Evolutionary conservation across 805 yeast genomes (phyloP).

Genomic region (Candida peoriensis): DNA sequence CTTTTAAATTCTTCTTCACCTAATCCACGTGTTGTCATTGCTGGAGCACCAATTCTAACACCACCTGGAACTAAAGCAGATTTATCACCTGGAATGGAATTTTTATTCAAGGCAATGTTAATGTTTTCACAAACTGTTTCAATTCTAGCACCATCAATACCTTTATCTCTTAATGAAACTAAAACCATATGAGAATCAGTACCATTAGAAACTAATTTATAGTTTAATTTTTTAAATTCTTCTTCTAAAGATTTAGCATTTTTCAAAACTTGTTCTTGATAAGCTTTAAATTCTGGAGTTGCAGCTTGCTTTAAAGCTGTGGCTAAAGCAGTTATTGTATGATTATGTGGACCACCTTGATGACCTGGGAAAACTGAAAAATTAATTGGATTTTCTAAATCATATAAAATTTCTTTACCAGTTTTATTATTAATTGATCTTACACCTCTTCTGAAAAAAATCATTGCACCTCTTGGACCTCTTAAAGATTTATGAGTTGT

Average conservation of each 20-base stretch:
- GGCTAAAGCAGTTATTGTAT: constrained; percentile 93
- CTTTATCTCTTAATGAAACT: constrained; percentile 69
- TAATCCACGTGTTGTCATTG: constrained; percentile 97
- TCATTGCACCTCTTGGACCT: constrained; percentile 99
- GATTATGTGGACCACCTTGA: constrained; percentile 99
- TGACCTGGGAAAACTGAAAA: constrained; percentile 99
- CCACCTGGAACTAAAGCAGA: constrained; percentile 97
- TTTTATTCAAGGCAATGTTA: constrained; percentile 93
- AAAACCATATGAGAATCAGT: constrained; percentile 93
- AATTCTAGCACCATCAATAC: constrained; percentile 92
- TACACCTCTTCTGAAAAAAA: constrained; percentile 92
- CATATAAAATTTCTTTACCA: constrained; percentile 82
- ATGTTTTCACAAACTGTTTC: constrained; percentile 85
- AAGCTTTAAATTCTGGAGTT: constrained; percentile 81
- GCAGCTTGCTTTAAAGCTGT: constrained; percentile 91
- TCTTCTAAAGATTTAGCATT: constrained; percentile 77
- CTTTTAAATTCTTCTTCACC: constrained; percentile 69
- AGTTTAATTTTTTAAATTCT: constrained; percentile 58
- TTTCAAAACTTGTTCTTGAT: constrained; percentile 76
- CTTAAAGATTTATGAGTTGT: constrained; percentile 97
- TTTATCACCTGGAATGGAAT: constrained; percentile 94
- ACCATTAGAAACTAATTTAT: constrained; percentile 82
- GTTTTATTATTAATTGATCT: constrained; percentile 67
- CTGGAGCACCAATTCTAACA: constrained; percentile 95
- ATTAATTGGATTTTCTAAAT: constrained; percentile 86